Evolutionary conservation across 768 basidiomycete species (phyloP), one percentile per base, ranked within the genome.

Genomic region (Gloeophyllum trabeum): DNA sequence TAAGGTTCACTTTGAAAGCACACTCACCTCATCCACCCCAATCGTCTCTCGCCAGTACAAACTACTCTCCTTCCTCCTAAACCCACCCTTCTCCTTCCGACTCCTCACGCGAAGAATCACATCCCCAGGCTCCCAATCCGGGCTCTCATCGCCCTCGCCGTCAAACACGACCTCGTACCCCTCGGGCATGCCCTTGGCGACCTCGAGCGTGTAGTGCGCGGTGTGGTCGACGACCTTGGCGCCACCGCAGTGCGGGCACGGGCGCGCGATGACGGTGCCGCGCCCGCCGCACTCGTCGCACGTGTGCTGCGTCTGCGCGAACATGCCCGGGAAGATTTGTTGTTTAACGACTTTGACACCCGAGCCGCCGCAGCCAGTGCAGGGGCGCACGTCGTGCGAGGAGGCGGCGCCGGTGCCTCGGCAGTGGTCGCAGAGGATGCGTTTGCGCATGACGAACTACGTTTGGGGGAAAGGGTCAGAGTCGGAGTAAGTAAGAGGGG

Each of bases 261-360:
- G 63, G 46, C 76, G 77, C 49, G 71, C 75, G 54, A 97, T 85
- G 39, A 81, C 66, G 47, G 73, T 79, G 7, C 93, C 91, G 30
- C 84, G 79, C 2, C 94, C 94, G 37, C 72, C 69, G 55, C 94
- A 98, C 30, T 86, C 79, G 43, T 79, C 80, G 61, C 83, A 93
- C 42, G 83, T 77, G 34, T 74, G 69, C 62, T 93, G 89, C 10
- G 79, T 79, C 59, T 93, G 88, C 0, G 89, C 85, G 53, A 82
- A 87, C 93, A 96, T 96, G 20, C 92, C 93, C 2, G 93, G 92
- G 71, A 94, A 93, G 46, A 99, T 87, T 61, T 93, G 96, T 56
- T 96, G 91, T 43, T 88, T 81, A 38, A 81, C 74, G 19, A 96
- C 59, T 54, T 86, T 83, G 41, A 94, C 72, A 26, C 96, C 96